These are phyloP conservation scores for Fusarium musae DNA, from an alignment of 2,329 filamentous ascomycete species.

Conservation along the genomic window DNA sequence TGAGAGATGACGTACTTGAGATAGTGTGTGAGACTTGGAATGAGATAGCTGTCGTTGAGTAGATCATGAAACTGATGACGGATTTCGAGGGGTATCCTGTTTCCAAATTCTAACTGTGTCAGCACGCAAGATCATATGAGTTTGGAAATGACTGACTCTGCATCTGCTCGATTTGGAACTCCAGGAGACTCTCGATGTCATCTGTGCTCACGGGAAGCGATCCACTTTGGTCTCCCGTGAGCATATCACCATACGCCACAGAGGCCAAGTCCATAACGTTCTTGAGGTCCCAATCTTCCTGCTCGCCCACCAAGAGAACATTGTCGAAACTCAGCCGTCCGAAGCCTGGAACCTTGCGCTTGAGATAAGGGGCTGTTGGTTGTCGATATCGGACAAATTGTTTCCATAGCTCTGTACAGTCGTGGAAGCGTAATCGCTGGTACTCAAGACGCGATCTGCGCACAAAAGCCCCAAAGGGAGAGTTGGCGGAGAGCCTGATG, in stretches of 20 bases:
- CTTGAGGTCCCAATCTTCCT: slow-evolving; percentile 60
- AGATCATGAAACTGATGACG: slow-evolving; percentile 76
- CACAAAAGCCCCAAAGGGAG: slow-evolving; percentile 84
- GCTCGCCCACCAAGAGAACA: slow-evolving; percentile 62
- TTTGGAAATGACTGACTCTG: slow-evolving; percentile 69
- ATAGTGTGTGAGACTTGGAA: slow-evolving; percentile 81
- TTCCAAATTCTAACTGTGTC: slow-evolving; percentile 71
- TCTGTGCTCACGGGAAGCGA: slow-evolving; percentile 73
- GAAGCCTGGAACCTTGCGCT: slow-evolving; percentile 70
- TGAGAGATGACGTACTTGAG: slow-evolving; percentile 62
- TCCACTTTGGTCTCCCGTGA: slow-evolving; percentile 54
- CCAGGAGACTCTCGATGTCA: slow-evolving; percentile 82
- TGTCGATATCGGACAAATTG: slow-evolving; percentile 84
- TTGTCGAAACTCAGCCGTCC: slow-evolving; percentile 67
- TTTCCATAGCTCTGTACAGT: slow-evolving; percentile 82
- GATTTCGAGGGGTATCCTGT: slow-evolving; percentile 79
- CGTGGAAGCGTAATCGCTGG: slow-evolving; percentile 80
- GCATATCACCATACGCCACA: slow-evolving; percentile 64
- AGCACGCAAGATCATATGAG: slow-evolving; percentile 15
- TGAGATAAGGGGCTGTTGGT: slow-evolving; percentile 74
- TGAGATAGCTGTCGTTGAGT: slow-evolving; percentile 71
- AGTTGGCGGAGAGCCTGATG: slow-evolving; percentile 75
- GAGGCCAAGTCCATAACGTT: slow-evolving; percentile 58
- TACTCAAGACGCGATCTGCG: slow-evolving; percentile 83
- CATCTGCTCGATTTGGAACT: slow-evolving; percentile 89